Conservation (phyloP, 495 filamentous ascomycete genomes). For the Talaromyces wortmannii region DNA sequence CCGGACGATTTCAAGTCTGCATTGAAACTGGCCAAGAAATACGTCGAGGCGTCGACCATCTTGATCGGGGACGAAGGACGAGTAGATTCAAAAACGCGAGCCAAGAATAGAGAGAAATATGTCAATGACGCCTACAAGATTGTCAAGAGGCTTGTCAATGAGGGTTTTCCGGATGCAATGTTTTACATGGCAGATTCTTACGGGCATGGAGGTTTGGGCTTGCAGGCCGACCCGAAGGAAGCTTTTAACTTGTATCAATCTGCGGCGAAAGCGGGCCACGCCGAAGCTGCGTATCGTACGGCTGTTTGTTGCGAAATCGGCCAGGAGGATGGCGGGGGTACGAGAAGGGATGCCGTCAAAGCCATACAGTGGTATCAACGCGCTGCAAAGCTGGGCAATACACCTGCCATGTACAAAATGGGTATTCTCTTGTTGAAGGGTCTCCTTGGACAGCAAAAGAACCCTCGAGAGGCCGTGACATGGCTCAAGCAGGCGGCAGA, state of each 20-base stretch:
- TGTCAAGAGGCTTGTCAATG: constrained; percentile 72
- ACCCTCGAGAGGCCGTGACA: constrained; percentile 73
- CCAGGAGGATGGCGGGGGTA: constrained; percentile 88
- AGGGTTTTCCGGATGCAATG: constrained; percentile 72
- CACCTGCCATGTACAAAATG: constrained; percentile 95
- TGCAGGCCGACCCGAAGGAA: constrained; percentile 76
- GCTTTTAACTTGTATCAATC: constrained; percentile 91
- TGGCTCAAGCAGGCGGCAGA: constrained; percentile 95
- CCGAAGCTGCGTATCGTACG: constrained; percentile 82
- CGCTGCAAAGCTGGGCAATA: constrained; percentile 81
- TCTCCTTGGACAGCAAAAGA: constrained; percentile 81
- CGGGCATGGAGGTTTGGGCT: constrained; percentile 63
- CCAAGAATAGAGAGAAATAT: constrained; percentile 76
- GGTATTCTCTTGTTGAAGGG: constrained; percentile 94
- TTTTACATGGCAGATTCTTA: constrained; percentile 91
- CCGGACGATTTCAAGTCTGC: constrained; percentile 65
- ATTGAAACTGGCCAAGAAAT: constrained; percentile 71
- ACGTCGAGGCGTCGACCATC: constrained; percentile 76
- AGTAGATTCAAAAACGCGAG: constrained; percentile 67
- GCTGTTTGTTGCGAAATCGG: constrained; percentile 97
- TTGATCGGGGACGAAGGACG: constrained; percentile 61
- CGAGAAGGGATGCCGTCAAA: constrained; percentile 81
- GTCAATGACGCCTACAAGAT: constrained; percentile 81
- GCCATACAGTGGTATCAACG: constrained; percentile 98
- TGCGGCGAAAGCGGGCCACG: constrained; percentile 82